Base-by-base conservation (phyloP, 345 rosid species). In the Iberis pinnata region DNA sequence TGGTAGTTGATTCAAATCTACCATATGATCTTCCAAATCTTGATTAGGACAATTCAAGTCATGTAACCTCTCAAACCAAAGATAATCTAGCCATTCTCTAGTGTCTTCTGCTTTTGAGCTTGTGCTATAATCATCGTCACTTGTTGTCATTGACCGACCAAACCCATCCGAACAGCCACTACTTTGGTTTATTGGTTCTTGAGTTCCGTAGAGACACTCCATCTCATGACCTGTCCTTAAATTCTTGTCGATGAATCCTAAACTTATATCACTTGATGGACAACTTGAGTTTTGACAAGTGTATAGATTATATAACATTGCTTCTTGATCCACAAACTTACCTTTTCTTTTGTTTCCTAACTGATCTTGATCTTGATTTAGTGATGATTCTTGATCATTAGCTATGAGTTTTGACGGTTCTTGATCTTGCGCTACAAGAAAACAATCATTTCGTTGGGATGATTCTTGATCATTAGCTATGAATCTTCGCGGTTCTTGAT, bases 141-240 rank as follows among this genome's bases (percentile, higher is more conserved):
- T 67, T 4, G 67, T 60, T 20, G 44, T 60, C n/a, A 60, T 41
- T 0, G 63, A 25, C 46, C 48, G 18, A 43, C 32, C 55, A 16
- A 29, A 31, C 55, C 55, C 65, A 0, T 67, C 65, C 13, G 71
- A 45, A 36, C 53, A 43, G 4, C 46, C 35, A 10, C 22, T 58
- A 37, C 54, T 44, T 27, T 58, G 64, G 26, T 35, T 19, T 20
- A 36, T 17, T 12, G 54, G 51, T 32, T 59, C 57, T 13, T 49
- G 56, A 2, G 64, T 0, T 14, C 64, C 27, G 33, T 69, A 64
- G 12, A 32, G 26, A 60, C 71, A 67, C 12, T 37, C 62, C 5
- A 67, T 46, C 58, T 77, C 70, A 25, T 79, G 78, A 37, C 71
- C 76, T 7, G 58, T 45, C 62, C 82, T 69, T 14, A 77, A 45